phyloP scores from a whole-genome alignment of 2,329 filamentous ascomycete genomes.

The Alternaria dauci region DNA sequence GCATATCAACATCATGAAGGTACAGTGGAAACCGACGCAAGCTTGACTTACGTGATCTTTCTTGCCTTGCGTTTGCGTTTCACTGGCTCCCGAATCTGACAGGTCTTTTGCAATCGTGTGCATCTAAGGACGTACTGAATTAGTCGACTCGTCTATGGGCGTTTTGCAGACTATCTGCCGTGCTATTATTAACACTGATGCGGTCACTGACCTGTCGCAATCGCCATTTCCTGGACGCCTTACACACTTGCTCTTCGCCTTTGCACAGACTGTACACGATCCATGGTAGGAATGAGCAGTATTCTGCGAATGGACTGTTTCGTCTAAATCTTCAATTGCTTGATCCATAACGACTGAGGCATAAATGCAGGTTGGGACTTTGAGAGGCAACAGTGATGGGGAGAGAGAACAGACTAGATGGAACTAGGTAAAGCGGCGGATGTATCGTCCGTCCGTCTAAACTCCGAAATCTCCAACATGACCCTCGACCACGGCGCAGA shows the following conservation, averaged over 20 bases:
- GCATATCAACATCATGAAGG: neutral
- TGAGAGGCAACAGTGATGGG: neutral
- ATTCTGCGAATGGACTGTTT: too few relatives aligned
- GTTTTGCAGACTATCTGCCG: too few relatives aligned
- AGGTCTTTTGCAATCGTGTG: neutral
- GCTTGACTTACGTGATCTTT: neutral
- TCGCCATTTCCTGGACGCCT: neutral
- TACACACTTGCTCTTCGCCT: neutral
- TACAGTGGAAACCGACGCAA: neutral
- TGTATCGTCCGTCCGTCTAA: constrained; percentile 4
- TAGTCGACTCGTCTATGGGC: too few relatives aligned
- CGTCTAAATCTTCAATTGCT: too few relatives aligned
- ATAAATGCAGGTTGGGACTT: too few relatives aligned
- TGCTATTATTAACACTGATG: too few relatives aligned
- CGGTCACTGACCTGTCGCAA: neutral
- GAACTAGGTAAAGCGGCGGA: neutral
- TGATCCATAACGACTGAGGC: too few relatives aligned
- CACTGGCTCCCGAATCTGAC: neutral
- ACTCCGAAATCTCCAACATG: neutral
- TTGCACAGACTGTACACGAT: neutral
- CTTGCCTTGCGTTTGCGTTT: neutral
- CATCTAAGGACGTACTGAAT: neutral
- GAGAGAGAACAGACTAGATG: neutral
- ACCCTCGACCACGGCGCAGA: neutral
- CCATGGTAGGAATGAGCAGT: neutral